phyloP scores from a whole-genome alignment of 306 rosid species.

The Dryas alaskensis region DNA sequence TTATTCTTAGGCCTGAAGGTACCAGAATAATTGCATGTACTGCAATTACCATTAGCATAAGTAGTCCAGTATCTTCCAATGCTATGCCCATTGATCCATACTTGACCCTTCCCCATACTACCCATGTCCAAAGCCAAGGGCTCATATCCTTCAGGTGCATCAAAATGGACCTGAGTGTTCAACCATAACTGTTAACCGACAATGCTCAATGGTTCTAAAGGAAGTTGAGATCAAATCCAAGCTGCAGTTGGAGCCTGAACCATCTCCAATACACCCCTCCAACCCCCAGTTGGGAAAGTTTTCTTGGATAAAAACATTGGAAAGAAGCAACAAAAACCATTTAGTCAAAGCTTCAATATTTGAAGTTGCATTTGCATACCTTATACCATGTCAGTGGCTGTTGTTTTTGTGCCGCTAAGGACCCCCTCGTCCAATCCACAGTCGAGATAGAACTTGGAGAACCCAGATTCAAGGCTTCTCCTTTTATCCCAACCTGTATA shows the following conservation, averaged over 20 bases:
- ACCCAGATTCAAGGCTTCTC: slow-evolving; percentile 45
- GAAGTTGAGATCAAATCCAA: not conserved
- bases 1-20: slow-evolving; percentile 52
- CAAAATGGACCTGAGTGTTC: slow-evolving; percentile 50
- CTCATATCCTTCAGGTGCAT: slow-evolving; percentile 60
- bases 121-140: slow-evolving; percentile 85
- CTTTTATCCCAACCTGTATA: slow-evolving; percentile 49
- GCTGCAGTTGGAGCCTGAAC: not conserved
- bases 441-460: slow-evolving; percentile 43
- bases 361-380: slow-evolving; percentile 29
- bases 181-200: slow-evolving; percentile 5
- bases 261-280: not conserved
- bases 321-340: not conserved
- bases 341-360: not conserved
- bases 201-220: not conserved
- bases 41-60: slow-evolving; percentile 60
- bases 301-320: not conserved
- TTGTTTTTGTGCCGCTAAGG: slow-evolving; percentile 33
- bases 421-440: slow-evolving; percentile 56
- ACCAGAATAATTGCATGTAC: slow-evolving; percentile 53
- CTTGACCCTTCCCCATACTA: slow-evolving; percentile 81
- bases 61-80: slow-evolving; percentile 86
- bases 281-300: not conserved
- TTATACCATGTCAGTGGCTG: slow-evolving; percentile 67
- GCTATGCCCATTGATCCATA: slow-evolving; percentile 83